Evolutionary conservation across 495 filamentous ascomycete genomes (phyloP).

Genomic region (Tuber calosporum): DNA sequence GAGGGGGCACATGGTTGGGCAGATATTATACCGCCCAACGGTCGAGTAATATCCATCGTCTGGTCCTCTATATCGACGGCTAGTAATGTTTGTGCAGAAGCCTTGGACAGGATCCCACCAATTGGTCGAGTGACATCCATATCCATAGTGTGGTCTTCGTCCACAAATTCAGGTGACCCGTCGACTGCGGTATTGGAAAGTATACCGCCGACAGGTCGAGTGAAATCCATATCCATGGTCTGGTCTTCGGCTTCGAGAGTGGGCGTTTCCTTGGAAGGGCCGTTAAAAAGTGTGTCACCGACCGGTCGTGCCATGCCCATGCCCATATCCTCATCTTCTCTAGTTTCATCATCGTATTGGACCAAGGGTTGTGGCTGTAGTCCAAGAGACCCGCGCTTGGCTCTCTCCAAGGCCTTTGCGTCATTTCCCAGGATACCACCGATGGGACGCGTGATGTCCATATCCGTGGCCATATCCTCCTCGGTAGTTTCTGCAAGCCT

Average conservation of each 20-base stretch:
- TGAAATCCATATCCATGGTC: conserved; percentile 66
- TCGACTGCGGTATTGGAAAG: conserved; percentile 40
- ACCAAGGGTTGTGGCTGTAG: background rate
- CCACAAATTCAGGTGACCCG: conserved; percentile 38
- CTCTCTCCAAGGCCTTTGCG: conserved; percentile 18
- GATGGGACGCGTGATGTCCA: conserved; percentile 54
- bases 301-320: conserved; percentile 53
- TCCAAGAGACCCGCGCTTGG: conserved; percentile 17
- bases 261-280: conserved; percentile 29
- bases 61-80: conserved; percentile 53
- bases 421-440: conserved; percentile 49
- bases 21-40: conserved; percentile 67
- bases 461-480: conserved; percentile 45
- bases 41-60: conserved; percentile 73
- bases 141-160: conserved; percentile 54
- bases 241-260: conserved; percentile 52
- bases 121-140: conserved; percentile 81
- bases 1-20: conserved; percentile 2
- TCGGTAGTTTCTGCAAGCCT: conserved; percentile 16
- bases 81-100: conserved; percentile 27
- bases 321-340: conserved; percentile 42
- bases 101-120: conserved; percentile 60
- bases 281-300: conserved; percentile 47
- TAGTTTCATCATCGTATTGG: conserved; percentile 23
- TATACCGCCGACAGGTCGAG: conserved; percentile 71